These are phyloP conservation scores for Fusarium lateritium DNA, from an alignment of 2,329 filamentous ascomycete genomes.

Conservation along the genomic window DNA sequence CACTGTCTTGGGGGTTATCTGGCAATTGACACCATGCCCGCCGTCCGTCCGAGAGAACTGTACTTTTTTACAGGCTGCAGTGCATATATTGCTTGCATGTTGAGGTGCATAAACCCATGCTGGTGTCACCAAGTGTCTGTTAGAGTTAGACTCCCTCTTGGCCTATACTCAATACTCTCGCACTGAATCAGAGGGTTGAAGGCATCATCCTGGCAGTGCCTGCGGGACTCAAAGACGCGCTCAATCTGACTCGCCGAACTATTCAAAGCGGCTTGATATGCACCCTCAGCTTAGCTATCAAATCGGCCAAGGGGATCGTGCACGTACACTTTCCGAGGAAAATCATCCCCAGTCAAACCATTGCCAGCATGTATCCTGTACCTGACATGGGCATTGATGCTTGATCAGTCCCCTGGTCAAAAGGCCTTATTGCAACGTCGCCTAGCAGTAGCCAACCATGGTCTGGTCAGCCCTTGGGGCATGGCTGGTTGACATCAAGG, in stretches of 20 bases:
- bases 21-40: slow-evolving; percentile 18
- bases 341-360: slow-evolving; percentile 9
- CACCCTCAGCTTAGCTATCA: slow-evolving; percentile 30
- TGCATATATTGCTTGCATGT: slow-evolving; percentile 45
- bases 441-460: slow-evolving; percentile 24
- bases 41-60: slow-evolving; percentile 22
- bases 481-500: slow-evolving; percentile 13
- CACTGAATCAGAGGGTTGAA: slow-evolving; percentile 11
- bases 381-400: slow-evolving; percentile 17
- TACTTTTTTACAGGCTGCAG: slow-evolving; percentile 15
- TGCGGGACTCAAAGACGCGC: slow-evolving; percentile 46
- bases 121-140: not conserved
- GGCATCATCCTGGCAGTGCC: slow-evolving; percentile 22
- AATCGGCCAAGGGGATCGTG: slow-evolving; percentile 43
- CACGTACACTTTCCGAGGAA: slow-evolving; percentile 27
- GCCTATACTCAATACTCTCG: not conserved
- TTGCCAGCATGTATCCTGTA: slow-evolving; percentile 13
- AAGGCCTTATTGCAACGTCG: slow-evolving; percentile 35
- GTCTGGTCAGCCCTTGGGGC: slow-evolving; percentile 33
- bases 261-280: slow-evolving; percentile 30
- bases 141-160: not conserved
- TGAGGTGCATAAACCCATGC: slow-evolving; percentile 29
- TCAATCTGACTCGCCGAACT: slow-evolving; percentile 47
- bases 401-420: slow-evolving; percentile 19
- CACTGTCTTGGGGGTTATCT: slow-evolving; percentile 13